Percentiles rank a stretch among this genome's conserved stretches.
Evolutionary conservation across 139 green algal genomes (phyloP).

Genomic region (Tetratostichococcus sp.): DNA sequence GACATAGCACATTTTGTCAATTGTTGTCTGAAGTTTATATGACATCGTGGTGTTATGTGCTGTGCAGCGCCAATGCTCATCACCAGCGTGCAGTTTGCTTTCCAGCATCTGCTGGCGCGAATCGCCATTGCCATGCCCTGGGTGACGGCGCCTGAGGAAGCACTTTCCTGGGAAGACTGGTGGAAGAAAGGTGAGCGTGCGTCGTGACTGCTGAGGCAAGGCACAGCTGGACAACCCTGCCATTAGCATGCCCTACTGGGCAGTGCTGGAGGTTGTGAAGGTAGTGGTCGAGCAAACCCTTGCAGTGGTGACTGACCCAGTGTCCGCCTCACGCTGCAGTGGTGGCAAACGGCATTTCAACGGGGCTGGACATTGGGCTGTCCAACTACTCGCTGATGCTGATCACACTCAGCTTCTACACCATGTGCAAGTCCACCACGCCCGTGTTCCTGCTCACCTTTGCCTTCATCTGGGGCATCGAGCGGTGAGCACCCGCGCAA

Average conservation of each 20-base stretch:
- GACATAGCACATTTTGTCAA: too few relatives aligned
- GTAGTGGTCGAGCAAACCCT: too few relatives aligned
- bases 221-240: not conserved
- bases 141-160: conserved; percentile 28
- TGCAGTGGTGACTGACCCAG: too few relatives aligned
- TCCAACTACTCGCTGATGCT: conserved; percentile 86
- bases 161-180: conserved; percentile 56
- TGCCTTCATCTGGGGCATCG: conserved; percentile 85
- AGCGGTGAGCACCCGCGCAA: conserved; percentile 38
- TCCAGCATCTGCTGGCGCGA: conserved; percentile 62
- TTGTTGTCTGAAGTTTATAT: too few relatives aligned
- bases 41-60: not conserved
- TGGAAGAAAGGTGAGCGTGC: conserved; percentile 38
- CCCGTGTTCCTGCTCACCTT: conserved; percentile 92
- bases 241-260: not conserved
- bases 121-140: conserved; percentile 40
- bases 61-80: conserved; percentile 58
- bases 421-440: conserved; percentile 90
- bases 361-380: conserved; percentile 90
- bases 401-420: conserved; percentile 93
- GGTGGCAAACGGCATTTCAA: conserved; percentile 83
- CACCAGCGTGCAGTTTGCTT: conserved; percentile 66
- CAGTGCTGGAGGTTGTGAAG: not conserved
- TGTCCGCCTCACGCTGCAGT: too few relatives aligned
- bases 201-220: too few relatives aligned